Base-by-base conservation (phyloP, 306 rosid species). In the Senna tora region DNA sequence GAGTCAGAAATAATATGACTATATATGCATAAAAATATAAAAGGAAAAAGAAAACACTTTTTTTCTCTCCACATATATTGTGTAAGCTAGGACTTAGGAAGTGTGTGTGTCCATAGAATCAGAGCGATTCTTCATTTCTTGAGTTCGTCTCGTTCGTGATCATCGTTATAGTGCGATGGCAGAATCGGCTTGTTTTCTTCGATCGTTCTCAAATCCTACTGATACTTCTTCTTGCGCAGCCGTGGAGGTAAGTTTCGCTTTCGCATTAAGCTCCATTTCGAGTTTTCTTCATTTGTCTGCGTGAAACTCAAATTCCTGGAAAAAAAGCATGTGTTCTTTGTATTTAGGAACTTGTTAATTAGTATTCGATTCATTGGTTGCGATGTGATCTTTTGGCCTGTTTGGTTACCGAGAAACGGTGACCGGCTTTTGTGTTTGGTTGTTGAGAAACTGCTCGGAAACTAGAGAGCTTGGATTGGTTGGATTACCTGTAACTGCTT, bases 181-280 rank as follows among this genome's bases (percentile, higher is more conserved):
- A 33, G 97, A 94, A 66, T 78, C 88, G 1, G 67, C 87, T 28
- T 87, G 79, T 60, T 87, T 94, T 20, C 65, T 76, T 32, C 85
- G 90, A 55, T 87, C 98, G 14, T 79, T 89, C 69, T 90, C 89
- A 28, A 76, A 73, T 63, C 88, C 92, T 30, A 67, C 84, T 17
- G 85, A 80, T 32, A 52, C 71, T 82, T 80, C 88, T 11, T 28
- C 69, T n/a, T 59, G 43, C 66, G 81, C 53, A 56, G 38, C 86
- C 14, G 77, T 75, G 68, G 85, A 87, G 87, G 99, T 91, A 10
- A 69, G 83, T 64, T 2, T 5, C 25, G 50, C 51, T 36, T 36
- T 36, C 25, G 50, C 33, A 7, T 38, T 25, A 19, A 39, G 9
- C 34, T 39, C 9, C 14, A 10, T 61, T 2, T 61, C n/a, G 28